Evolutionary conservation across 2,329 filamentous ascomycete genomes (phyloP), one percentile per base, ranked within the genome.

Genomic region (Diaporthe citriasiana): DNA sequence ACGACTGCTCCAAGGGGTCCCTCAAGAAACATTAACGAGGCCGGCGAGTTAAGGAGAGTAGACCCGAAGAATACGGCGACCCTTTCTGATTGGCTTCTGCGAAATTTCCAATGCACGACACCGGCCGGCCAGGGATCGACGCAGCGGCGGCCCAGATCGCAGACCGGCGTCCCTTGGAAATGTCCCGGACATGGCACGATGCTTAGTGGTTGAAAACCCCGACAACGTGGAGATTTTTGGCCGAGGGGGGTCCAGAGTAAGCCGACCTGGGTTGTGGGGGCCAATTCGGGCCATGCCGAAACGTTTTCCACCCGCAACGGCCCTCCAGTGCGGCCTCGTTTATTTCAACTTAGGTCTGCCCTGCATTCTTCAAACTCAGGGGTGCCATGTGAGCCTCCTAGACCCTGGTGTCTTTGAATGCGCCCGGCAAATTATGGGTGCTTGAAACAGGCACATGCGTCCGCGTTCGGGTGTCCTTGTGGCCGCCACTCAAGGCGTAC

Each of bases 111-210:
- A 25, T 10, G 63, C 63, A 66, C n/a, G 25, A 25, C 30, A 25
- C 33, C n/a, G 30, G 63, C 8, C n/a, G 22, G 30, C n/a, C 15
- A 51, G 9, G 25, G 45, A 66, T 27, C 45, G 45, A 45, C 45
- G 45, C n/a, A 17, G 45, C 30, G 40, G 40, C 9, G 63, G 45
- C 33, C 63, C 17, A 25, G 63, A 45, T 38, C 22, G 33, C 30
- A 1, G 33, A 17, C 63, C 63, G 63, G 1, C 19, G 45, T 9
- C 63, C 47, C 13, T 40, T 47, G 47, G 63, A 53, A 53, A 53
- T 22, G 63, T 53, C 27, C 47, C 63, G 63, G 63, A 53, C 63
- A 38, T 68, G 8, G 47, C 45, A 68, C 63, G 4, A 68, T 30
- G 63, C 63, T 66, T 19, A 66, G 13, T 51, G 63, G 63, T 25